Percentiles rank a stretch among this genome's conserved stretches.
Conservation (phyloP, 257 asterid genomes). For the Nicotiana tabacum region DNA sequence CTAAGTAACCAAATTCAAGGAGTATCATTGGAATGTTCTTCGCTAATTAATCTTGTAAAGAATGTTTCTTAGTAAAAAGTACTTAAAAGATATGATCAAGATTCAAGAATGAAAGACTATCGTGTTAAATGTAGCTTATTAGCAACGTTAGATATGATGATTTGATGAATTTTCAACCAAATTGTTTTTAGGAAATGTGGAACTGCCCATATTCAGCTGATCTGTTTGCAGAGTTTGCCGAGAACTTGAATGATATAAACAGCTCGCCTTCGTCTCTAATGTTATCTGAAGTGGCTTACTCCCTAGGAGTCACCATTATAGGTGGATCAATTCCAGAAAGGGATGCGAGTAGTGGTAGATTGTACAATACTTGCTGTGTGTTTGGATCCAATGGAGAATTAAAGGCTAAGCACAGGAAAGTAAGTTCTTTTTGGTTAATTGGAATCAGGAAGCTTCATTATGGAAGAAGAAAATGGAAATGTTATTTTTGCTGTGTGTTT, state of each 20-base stretch:
- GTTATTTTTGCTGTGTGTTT: neutral
- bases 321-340: slow-evolving; percentile 43
- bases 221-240: slow-evolving; percentile 22
- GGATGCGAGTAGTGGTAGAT: slow-evolving; percentile 6
- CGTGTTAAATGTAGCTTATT: neutral
- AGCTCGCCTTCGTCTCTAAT: slow-evolving; percentile 24
- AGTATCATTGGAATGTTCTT: too few species aligned
- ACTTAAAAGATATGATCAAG: neutral
- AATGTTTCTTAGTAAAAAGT: neutral
- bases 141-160: neutral
- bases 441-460: too few species aligned
- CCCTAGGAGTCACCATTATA: slow-evolving; percentile 24
- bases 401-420: slow-evolving; percentile 38
- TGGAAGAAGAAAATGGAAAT: neutral
- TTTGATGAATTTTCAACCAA: neutral
- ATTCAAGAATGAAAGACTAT: too few species aligned
- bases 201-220: slow-evolving; percentile 35
- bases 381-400: slow-evolving; percentile 30
- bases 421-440: slow-evolving; percentile 7
- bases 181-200: slow-evolving; percentile 39
- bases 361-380: slow-evolving; percentile 39
- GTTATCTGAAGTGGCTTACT: slow-evolving; percentile 36
- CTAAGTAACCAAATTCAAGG: too few species aligned
- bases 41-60: too few species aligned
- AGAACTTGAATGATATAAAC: slow-evolving; percentile 24